phyloP scores from a whole-genome alignment of 2,329 filamentous ascomycete species.

The Diaporthe amygdali region DNA sequence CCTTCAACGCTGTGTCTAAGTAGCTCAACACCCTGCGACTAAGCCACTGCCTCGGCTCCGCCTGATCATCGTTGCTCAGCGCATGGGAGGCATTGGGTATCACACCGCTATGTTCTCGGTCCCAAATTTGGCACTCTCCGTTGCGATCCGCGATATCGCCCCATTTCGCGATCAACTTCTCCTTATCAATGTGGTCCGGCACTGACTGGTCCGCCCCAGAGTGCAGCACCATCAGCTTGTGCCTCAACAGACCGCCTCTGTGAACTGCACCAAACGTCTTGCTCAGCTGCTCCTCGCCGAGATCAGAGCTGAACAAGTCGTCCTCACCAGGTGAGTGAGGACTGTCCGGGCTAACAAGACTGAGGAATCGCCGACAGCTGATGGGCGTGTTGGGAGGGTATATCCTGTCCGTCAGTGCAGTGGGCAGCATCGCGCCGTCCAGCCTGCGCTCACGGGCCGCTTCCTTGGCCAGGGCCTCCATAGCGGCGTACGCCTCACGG shows the following conservation, averaged over 20 bases:
- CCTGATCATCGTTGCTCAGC: conserved; percentile 52
- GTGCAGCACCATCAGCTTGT: conserved; percentile 47
- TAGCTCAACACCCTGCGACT: conserved; percentile 27
- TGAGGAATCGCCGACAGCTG: conserved; percentile 39
- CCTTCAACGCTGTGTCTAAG: conserved; percentile 6
- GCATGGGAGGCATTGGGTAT: conserved; percentile 54
- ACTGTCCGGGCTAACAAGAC: conserved; percentile 52
- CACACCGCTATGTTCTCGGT: conserved; percentile 50
- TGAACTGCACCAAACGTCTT: conserved; percentile 60
- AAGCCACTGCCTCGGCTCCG: conserved; percentile 37
- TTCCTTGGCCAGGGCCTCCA: conserved; percentile 41
- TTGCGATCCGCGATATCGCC: conserved; percentile 42
- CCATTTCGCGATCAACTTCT: conserved; percentile 47
- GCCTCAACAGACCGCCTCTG: conserved; percentile 39
- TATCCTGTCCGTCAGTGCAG: conserved; percentile 36
- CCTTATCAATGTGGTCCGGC: conserved; percentile 48
- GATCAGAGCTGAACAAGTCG: conserved; percentile 70
- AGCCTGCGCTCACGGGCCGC: conserved; percentile 28
- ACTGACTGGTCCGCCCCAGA: conserved; percentile 51
- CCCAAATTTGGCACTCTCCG: conserved; percentile 45
- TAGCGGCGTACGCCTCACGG: conserved; percentile 41
- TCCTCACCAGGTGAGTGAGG: conserved; percentile 60
- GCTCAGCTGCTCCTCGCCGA: conserved; percentile 52
- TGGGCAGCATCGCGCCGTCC: conserved; percentile 38
- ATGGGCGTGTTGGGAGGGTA: conserved; percentile 37